phyloP scores from a whole-genome alignment of 805 yeast genomes.

The Cyberlindnera meyerae region DNA sequence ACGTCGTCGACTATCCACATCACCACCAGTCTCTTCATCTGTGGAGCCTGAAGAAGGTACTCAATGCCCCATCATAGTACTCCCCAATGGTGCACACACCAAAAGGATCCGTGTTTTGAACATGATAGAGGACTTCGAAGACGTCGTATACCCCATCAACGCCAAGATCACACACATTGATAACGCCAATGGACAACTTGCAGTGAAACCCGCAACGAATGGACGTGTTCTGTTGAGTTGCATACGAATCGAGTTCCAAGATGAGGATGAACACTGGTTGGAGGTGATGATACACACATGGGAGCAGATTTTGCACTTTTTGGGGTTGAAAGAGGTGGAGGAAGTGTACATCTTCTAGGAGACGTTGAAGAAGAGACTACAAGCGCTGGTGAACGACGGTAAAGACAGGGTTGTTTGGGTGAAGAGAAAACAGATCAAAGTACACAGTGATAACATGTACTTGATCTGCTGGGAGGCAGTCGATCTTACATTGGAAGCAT shows the following conservation, averaged over 20 bases:
- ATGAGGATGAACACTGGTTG: conserved; percentile 3
- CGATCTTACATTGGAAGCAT: conserved; percentile 14
- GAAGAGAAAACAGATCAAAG: conserved; percentile 13
- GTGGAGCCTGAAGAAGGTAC: neutral
- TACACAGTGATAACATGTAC: conserved; percentile 5
- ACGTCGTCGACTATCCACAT: too few species aligned
- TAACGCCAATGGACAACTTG: conserved; percentile 10
- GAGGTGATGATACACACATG: conserved; percentile 10
- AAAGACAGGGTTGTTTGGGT: conserved; percentile 8
- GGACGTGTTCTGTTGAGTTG: conserved; percentile 1
- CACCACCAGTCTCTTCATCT: too few species aligned
- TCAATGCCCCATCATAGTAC: neutral
- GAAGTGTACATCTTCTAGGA: conserved; percentile 17
- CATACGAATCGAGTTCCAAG: conserved; percentile 7
- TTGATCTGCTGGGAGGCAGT: conserved; percentile 18
- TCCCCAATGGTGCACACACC: neutral
- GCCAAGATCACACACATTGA: conserved; percentile 18
- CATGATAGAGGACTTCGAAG: conserved; percentile 17
- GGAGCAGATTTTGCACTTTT: conserved; percentile 16
- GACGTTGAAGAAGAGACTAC: conserved; percentile 7
- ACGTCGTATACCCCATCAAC: conserved; percentile 11
- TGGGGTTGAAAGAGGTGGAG: conserved; percentile 22
- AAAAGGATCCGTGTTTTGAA: conserved; percentile 10
- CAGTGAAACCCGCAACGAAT: neutral
- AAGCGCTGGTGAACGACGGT: conserved; percentile 3